These are phyloP conservation scores for Parascedosporium putredinis DNA, from an alignment of 2,329 filamentous ascomycete species.

Conservation along the genomic window DNA sequence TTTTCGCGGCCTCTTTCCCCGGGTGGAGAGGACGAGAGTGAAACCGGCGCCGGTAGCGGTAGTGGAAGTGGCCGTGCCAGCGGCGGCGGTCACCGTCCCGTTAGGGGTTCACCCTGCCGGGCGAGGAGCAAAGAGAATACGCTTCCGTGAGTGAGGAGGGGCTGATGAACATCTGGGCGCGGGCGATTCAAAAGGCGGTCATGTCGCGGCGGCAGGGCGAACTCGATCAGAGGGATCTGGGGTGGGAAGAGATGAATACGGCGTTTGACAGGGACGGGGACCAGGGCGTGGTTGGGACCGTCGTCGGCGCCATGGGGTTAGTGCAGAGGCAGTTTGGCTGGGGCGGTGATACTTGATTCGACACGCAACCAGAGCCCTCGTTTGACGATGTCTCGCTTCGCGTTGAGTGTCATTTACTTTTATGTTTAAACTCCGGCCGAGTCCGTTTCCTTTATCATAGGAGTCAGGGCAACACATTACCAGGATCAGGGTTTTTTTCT, in stretches of 20 bases:
- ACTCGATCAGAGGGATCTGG: slow-evolving; percentile 39
- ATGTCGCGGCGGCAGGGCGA: slow-evolving; percentile 44
- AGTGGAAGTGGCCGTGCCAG: slow-evolving; percentile 2
- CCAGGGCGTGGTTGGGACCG: slow-evolving; percentile 32
- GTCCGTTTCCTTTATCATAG: too few relatives aligned
- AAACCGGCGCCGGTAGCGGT: neutral
- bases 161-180: slow-evolving; percentile 54
- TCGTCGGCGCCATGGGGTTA: slow-evolving; percentile 39
- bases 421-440: too few relatives aligned
- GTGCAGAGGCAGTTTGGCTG: slow-evolving; percentile 45
- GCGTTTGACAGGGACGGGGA: slow-evolving; percentile 21
- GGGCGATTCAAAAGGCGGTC: slow-evolving; percentile 48
- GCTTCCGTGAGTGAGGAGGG: slow-evolving; percentile 44
- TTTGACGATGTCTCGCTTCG: too few relatives aligned
- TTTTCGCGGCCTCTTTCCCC: slow-evolving; percentile 30
- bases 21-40: slow-evolving; percentile 16
- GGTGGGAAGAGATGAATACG: neutral
- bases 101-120: too few relatives aligned
- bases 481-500: too few relatives aligned
- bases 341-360: slow-evolving; percentile 22
- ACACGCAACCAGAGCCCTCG: too few relatives aligned
- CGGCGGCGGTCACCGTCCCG: slow-evolving; percentile 15
- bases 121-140: slow-evolving; percentile 29
- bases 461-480: too few relatives aligned
- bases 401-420: too few relatives aligned